A percentile compares a stretch with the other conserved stretches of the same genome.
Conservation (phyloP, 2,329 filamentous ascomycete genomes). For the Canariomyces notabilis region DNA sequence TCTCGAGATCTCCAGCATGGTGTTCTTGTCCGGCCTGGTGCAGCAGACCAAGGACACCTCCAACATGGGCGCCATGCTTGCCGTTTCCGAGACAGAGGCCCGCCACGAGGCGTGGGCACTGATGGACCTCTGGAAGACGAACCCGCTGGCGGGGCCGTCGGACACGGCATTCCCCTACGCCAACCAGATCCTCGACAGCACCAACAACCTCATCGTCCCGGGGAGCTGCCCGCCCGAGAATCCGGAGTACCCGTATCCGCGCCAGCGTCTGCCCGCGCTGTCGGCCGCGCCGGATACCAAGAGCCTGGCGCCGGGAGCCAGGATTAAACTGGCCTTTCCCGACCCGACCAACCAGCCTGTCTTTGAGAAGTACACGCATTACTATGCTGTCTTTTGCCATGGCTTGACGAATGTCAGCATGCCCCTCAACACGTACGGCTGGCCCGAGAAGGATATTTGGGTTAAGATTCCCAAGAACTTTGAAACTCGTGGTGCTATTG, state of each 20-base stretch:
- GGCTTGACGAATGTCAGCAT: slow-evolving; percentile 18
- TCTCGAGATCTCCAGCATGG: slow-evolving; percentile 23
- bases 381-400: slow-evolving; percentile 23
- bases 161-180: slow-evolving; percentile 23
- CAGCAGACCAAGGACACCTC: slow-evolving; percentile 10
- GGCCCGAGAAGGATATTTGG: slow-evolving; percentile 13
- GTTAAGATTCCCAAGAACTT: slow-evolving; percentile 18
- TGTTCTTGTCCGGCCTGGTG: slow-evolving; percentile 19
- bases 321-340: slow-evolving; percentile 14
- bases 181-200: slow-evolving; percentile 22
- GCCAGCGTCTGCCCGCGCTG: slow-evolving; percentile 15
- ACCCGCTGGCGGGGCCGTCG: slow-evolving; percentile 19
- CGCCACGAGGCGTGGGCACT: slow-evolving; percentile 21
- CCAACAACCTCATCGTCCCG: slow-evolving; percentile 17
- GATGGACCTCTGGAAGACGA: slow-evolving; percentile 19
- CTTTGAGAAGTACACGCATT: slow-evolving; percentile 11
- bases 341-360: slow-evolving; percentile 14
- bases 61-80: slow-evolving; percentile 16
- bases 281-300: slow-evolving; percentile 14
- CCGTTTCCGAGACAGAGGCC: slow-evolving; percentile 20
- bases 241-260: slow-evolving; percentile 19
- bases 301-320: slow-evolving; percentile 16
- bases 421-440: slow-evolving; percentile 14
- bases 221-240: slow-evolving; percentile 23
- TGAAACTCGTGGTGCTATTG: slow-evolving; percentile 20